Base-by-base conservation (phyloP, 2,329 filamentous ascomycete species). In the Coniochaeta sp. region DNA sequence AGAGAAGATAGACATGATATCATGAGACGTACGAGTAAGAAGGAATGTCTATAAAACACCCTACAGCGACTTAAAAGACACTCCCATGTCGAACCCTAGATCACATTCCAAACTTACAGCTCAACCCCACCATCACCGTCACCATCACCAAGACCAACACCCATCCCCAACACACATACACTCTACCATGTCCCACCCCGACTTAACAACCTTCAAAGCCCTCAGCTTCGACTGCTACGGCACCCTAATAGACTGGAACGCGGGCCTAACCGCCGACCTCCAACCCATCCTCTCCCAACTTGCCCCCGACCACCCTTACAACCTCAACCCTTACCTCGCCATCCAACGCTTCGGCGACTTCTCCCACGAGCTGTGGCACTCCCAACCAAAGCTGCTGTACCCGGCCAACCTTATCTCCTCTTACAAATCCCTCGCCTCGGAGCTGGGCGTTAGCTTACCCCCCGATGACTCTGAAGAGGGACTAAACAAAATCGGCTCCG, bases 181-280 rank as follows among this genome's bases (percentile, higher is more conserved):
- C 30, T n/a, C 30, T n/a, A 32, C n/a, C n/a, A 9, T 32, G 30
- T 32, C 9, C 9, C 33, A 35, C 38, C 53, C 52, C 12, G 53
- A 58, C 55, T 59, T 63, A 12, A 61, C 56, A n/a, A 38, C 52
- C 45, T 73, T 64, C 55, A 58, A 58, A 13, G 63, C 69, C 53
- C 78, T 89, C 48, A 83, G 82, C 60, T 90, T 91, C 67, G 87
- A 92, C 68, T 83, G 87, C 71, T 91, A 88, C 65, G 87, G 87
- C 65, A 92, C 88, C 0, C 76, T 91, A 3, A 81, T 91, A 54
- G 86, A 91, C 71, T 90, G 86, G 86, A 85, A 90, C 65, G 64
- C 71, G n/a, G 86, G 86, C 53, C 77, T 89, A 52, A 66, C 77
- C 49, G 57, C 66, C 2, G 73, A 77, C 3, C 73, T 90, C 1